These are phyloP conservation scores for Marvania coccoides DNA, from an alignment of 139 green algal species.

Conservation along the genomic window DNA sequence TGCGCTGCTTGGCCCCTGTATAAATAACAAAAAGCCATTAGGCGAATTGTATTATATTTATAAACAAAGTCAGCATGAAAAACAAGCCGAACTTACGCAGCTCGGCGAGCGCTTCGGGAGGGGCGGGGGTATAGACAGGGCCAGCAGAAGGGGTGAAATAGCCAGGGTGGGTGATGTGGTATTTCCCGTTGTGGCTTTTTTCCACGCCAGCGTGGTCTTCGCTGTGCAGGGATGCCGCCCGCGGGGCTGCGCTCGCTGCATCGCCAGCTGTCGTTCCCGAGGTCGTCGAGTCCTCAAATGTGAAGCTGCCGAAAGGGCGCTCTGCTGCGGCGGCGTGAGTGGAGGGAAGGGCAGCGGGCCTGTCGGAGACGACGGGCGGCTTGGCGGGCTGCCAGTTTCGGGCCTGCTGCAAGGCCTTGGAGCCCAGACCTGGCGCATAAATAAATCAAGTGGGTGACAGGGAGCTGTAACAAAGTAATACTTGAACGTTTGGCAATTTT, in stretches of 20 bases:
- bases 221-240: no score
- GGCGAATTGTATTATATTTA: no score
- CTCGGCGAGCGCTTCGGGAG: slow-evolving; percentile 21
- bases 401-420: slow-evolving; percentile 8
- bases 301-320: no score
- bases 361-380: background rate
- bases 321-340: no score
- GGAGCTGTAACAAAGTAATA: background rate
- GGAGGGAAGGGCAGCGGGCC: background rate
- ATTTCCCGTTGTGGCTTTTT: no score
- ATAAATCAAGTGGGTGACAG: background rate
- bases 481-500: background rate
- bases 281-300: no score
- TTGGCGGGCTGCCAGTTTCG: slow-evolving; percentile 1
- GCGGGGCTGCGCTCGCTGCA: no score
- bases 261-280: no score
- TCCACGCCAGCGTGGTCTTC: no score
- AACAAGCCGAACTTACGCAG: background rate
- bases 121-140: slow-evolving; percentile 25
- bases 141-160: slow-evolving; percentile 1
- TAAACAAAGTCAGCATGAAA: no score
- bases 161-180: slow-evolving; percentile 12
- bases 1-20: slow-evolving; percentile 2
- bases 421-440: background rate
- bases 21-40: no score